Conservation (phyloP, 768 basidiomycete genomes). For the Polyporus arcularius region DNA sequence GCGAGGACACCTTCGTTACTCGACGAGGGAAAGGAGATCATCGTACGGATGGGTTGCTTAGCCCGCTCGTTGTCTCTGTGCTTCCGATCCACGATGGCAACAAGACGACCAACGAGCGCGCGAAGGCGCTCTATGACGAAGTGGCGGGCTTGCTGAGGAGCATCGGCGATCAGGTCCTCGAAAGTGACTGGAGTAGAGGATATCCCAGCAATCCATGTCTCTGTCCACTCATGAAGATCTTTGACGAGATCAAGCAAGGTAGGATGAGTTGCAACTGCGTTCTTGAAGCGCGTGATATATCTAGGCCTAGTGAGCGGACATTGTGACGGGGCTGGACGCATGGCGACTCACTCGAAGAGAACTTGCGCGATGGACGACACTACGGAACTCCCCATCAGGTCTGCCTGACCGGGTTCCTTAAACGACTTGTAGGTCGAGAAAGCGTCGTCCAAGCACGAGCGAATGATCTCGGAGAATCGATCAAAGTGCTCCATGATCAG, state of each 20-base stretch:
- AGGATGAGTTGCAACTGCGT: constrained; percentile 27
- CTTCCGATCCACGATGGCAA: constrained; percentile 28
- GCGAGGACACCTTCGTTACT: constrained; percentile 19
- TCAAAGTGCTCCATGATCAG: constrained; percentile 30
- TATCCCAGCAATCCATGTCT: constrained; percentile 26
- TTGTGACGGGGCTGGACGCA: background rate
- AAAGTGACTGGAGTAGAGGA: constrained; percentile 19
- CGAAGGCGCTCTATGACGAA: constrained; percentile 16
- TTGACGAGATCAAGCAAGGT: constrained; percentile 23
- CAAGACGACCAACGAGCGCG: constrained; percentile 15
- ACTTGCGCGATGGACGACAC: constrained; percentile 48
- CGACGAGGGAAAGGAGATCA: background rate
- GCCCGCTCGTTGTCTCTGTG: constrained; percentile 2
- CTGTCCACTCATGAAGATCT: constrained; percentile 23
- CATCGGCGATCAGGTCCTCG: constrained; percentile 19
- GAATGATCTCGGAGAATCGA: constrained; percentile 41
- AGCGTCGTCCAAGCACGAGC: constrained; percentile 37
- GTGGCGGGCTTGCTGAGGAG: constrained; percentile 5
- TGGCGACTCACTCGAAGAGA: constrained; percentile 49
- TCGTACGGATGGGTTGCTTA: background rate
- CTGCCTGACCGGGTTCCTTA: constrained; percentile 31
- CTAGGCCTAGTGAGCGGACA: constrained; percentile 12
- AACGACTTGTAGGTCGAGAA: constrained; percentile 35
- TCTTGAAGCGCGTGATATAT: constrained; percentile 31
- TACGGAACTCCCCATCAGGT: constrained; percentile 42